Evolutionary conservation across 805 yeast genomes (phyloP), one percentile per base, ranked within the genome.

Genomic region (Saturnispora besseyi): DNA sequence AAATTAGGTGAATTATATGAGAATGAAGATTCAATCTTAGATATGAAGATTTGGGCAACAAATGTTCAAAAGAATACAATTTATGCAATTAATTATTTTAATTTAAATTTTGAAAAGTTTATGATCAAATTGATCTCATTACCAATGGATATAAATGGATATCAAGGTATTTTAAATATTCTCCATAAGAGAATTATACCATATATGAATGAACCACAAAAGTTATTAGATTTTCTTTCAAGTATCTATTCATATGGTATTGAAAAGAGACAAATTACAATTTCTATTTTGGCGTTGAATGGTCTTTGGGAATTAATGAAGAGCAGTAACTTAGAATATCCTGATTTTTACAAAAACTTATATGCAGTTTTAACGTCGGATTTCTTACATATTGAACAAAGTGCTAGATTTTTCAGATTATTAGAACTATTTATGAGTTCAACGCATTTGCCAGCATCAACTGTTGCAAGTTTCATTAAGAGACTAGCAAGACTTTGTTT

Each of bases 191-290:
- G 95, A 53, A 75, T 93, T 40, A 82, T 91, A 34, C 96, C 97
- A 36, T 77, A 75, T 60, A 77, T 88, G 74, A 74, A 77, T 42
- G 82, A 81, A 55, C 96, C 98, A 6, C 84, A 87, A 41, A 74
- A 77, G 53, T 69, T 93, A 43, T 90, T 93, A 96, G 99, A 91
- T 69, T 93, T 91, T 63, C 71, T 91, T 52, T 88, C 96, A 0
- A 95, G 87, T 53, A 82, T 95, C 3, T 90, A 88, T 62, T 75
- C 85, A 56, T 48, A 57, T 22, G 70, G 69, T 40, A 70, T 60
- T 54, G 62, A 61, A 13, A 48, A 57, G 3, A 58, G 59, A 29
- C 72, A 70, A 40, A 52, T 62, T 13, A 51, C 62, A 15, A 57
- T 61, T 38, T 73, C 59, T 71, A 78, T 91, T 41, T 68, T 93